Base-by-base conservation (phyloP, 1,139 yeast species). In the Hansenula anomala region DNA sequence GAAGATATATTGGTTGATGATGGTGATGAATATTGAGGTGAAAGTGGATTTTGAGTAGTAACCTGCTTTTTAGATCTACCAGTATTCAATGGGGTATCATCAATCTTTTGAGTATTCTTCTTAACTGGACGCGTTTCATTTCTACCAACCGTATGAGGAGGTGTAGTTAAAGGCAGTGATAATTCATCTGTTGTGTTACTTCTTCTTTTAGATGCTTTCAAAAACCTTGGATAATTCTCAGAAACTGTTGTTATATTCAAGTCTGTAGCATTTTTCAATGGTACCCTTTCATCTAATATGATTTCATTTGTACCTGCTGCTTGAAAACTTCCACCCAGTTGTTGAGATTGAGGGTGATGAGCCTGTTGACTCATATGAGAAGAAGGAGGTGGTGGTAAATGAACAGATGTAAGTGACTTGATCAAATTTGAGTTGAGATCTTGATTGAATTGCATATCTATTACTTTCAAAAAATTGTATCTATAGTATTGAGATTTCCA, bases 371-470 rank as follows among this genome's bases (percentile, higher is more conserved):
- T 37, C 32, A 43, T 40, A 44, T 51, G 47, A 3, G 63, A 47
- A n/a, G 66, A 53, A 7, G 71, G 70, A 2, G 71, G 71, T 11
- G 71, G 71, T 13, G 71, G 72, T 23, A 67, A 59, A 40, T 67
- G 69, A 19, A 67, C 69, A 24, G 71, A 66, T 15, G 66, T 60
- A 45, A 67, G 52, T 18, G 71, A 66, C 49, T 64, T 65, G 48
- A 66, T 52, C 39, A 67, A 49, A 47, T 66, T 67, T 28, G 66
- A 58, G 45, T 61, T 59, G 40, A 60, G 53, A 35, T 60, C 60
- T 30, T 61, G 52, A 34, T 50, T 52, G 17, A 50, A 37, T 28
- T 47, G 49, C 56, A 51, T 49, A n/a, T n/a, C n/a, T n/a, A n/a
- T n/a, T n/a, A n/a, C n/a, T n/a, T n/a, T n/a, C n/a, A n/a, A n/a